A percentile compares a stretch with the other conserved stretches of the same genome.
Evolutionary conservation across 2,329 filamentous ascomycete genomes (phyloP).

Genomic region (Blastomyces silverae): DNA sequence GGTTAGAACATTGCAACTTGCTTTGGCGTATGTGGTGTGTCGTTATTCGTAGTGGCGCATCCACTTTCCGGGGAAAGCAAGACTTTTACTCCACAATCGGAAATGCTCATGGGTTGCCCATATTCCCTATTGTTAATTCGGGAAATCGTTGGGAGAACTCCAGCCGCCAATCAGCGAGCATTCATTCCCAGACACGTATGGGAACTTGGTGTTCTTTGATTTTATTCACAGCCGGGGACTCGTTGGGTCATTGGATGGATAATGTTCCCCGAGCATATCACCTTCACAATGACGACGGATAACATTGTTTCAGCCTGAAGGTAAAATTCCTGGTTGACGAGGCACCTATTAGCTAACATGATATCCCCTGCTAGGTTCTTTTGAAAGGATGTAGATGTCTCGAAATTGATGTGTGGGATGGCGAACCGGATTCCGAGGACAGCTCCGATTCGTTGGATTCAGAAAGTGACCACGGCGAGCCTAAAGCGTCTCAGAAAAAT

Average conservation of each 20-base stretch:
- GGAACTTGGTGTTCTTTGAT: not conserved
- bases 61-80: not conserved
- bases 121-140: not conserved
- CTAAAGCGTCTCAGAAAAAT: conserved; percentile 16
- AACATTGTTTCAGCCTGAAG: not conserved
- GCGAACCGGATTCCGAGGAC: conserved; percentile 45
- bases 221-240: not conserved
- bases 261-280: not conserved
- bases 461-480: conserved; percentile 19
- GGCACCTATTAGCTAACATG: conserved; percentile 1
- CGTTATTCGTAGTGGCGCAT: not conserved
- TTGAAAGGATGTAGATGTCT: conserved; percentile 77
- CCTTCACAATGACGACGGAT: not conserved
- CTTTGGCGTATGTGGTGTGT: not conserved
- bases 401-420: conserved; percentile 93
- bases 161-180: not conserved
- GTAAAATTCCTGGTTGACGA: not conserved
- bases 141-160: not conserved
- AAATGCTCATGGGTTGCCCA: not conserved
- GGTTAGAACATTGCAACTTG: not conserved
- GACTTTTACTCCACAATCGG: conserved; percentile 4
- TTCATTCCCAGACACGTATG: not conserved
- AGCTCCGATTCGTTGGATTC: conserved; percentile 27
- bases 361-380: conserved; percentile 53
- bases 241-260: not conserved